Conservation (phyloP, 192 early-diverging fungal species). For the Haplosporangium gracile region DNA sequence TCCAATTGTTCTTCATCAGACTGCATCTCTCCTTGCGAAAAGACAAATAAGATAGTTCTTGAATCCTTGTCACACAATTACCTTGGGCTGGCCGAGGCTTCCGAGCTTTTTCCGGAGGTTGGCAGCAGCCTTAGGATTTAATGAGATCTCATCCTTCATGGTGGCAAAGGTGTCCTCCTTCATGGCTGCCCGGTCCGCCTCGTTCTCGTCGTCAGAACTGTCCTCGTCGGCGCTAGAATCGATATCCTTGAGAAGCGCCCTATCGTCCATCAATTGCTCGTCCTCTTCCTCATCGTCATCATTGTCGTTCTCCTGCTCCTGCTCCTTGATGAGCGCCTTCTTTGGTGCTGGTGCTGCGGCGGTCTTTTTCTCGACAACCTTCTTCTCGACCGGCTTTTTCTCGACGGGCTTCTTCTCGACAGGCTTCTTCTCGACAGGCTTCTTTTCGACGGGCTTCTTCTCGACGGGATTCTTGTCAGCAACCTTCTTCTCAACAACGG, state of each 20-base stretch:
- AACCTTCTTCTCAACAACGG: slow-evolving; percentile 46
- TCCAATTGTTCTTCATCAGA: not conserved
- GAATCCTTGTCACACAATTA: slow-evolving; percentile 7
- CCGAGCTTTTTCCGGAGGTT: slow-evolving; percentile 43
- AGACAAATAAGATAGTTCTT: not conserved
- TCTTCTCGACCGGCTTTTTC: slow-evolving; percentile 25
- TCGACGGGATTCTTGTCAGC: slow-evolving; percentile 20
- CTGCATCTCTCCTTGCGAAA: not conserved
- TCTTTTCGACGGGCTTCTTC: slow-evolving; percentile 29
- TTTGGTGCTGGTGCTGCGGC: slow-evolving; percentile 10
- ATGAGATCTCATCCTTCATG: slow-evolving; percentile 56
- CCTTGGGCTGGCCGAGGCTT: slow-evolving; percentile 36
- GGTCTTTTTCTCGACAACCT: slow-evolving; percentile 33
- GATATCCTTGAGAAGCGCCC: slow-evolving; percentile 58
- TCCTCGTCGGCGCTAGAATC: slow-evolving; percentile 53
- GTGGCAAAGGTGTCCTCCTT: slow-evolving; percentile 56
- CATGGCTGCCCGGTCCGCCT: slow-evolving; percentile 48
- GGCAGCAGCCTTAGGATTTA: slow-evolving; percentile 52
- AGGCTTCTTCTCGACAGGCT: slow-evolving; percentile 34
- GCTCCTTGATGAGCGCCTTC: slow-evolving; percentile 16
- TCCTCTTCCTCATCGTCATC: slow-evolving; percentile 54
- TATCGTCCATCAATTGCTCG: slow-evolving; percentile 59
- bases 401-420: slow-evolving; percentile 20
- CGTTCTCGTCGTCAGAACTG: slow-evolving; percentile 43
- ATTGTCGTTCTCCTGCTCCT: slow-evolving; percentile 54